These are phyloP conservation scores for Lachancea sp. DNA, from an alignment of 805 yeast genomes.

Conservation along the genomic window DNA sequence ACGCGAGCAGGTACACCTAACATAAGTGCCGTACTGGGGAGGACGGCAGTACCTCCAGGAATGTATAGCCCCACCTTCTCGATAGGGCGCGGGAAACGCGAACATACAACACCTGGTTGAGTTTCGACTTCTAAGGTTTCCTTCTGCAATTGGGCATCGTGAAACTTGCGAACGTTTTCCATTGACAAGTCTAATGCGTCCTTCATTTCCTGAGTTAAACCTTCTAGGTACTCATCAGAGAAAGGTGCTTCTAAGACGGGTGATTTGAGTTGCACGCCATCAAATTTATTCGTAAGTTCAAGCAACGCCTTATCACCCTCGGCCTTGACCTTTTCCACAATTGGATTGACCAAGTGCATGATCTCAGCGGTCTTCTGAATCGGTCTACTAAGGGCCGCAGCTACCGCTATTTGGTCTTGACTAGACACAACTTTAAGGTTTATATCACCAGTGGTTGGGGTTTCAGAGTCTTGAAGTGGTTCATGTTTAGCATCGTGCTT, in stretches of 20 bases:
- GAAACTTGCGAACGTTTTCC: conserved; percentile 84
- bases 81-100: conserved; percentile 91
- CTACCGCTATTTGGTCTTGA: conserved; percentile 38
- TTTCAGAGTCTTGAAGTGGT: conserved; percentile 13
- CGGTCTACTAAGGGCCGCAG: conserved; percentile 77
- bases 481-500: conserved; percentile 26
- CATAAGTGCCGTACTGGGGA: conserved; percentile 97
- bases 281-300: conserved; percentile 89
- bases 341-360: conserved; percentile 88
- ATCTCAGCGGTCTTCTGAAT: conserved; percentile 89
- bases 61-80: conserved; percentile 92
- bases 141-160: conserved; percentile 79
- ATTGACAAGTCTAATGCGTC: conserved; percentile 85
- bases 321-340: conserved; percentile 65
- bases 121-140: conserved; percentile 82
- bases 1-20: conserved; percentile 97
- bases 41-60: conserved; percentile 98
- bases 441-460: conserved; percentile 19
- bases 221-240: conserved; percentile 66
- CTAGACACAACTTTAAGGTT: conserved; percentile 24
- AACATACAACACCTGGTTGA: conserved; percentile 86
- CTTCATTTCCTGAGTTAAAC: conserved; percentile 66
- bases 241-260: conserved; percentile 88
- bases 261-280: conserved; percentile 61
- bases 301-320: conserved; percentile 83